Evolutionary conservation across 495 filamentous ascomycete genomes (phyloP).

Genomic region (Penicillium tannophilum): DNA sequence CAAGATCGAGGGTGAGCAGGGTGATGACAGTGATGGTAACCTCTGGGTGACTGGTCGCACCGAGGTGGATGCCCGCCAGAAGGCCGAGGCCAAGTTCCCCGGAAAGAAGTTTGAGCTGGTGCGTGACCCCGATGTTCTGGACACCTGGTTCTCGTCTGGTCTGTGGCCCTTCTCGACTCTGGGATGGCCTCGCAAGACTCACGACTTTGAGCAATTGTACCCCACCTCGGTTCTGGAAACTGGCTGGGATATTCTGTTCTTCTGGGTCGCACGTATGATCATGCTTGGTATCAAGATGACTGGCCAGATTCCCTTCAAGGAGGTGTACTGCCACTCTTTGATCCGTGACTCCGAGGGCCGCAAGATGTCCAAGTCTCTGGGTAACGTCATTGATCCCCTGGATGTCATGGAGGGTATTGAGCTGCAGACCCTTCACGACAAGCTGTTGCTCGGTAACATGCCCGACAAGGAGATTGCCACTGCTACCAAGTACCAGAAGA

Average conservation of each 20-base stretch:
- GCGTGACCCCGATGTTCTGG: constrained; percentile 73
- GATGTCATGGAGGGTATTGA: constrained; percentile 77
- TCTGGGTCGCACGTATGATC: constrained; percentile 86
- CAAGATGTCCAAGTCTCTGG: constrained; percentile 85
- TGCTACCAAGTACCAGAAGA: constrained; percentile 77
- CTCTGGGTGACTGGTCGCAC: constrained; percentile 70
- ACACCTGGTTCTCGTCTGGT: constrained; percentile 84
- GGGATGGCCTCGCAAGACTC: constrained; percentile 74
- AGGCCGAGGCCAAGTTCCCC: constrained; percentile 67
- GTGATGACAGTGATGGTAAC: constrained; percentile 54
- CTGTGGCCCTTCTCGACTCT: constrained; percentile 82
- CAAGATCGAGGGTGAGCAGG: constrained; percentile 64
- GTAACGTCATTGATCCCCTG: constrained; percentile 81
- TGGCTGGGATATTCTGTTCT: constrained; percentile 85
- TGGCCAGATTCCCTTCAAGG: constrained; percentile 73
- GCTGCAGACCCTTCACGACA: constrained; percentile 67
- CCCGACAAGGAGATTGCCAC: constrained; percentile 71
- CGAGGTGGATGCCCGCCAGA: constrained; percentile 62
- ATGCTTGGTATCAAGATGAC: constrained; percentile 79
- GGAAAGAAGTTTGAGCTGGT: constrained; percentile 68
- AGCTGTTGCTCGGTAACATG: constrained; percentile 70
- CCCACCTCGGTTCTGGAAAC: constrained; percentile 77
- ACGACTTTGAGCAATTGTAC: constrained; percentile 68
- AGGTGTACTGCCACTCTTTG: constrained; percentile 77
- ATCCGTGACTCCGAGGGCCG: constrained; percentile 77